Conservation (phyloP, 2,329 filamentous ascomycete genomes). For the Fusarium algeriense region DNA sequence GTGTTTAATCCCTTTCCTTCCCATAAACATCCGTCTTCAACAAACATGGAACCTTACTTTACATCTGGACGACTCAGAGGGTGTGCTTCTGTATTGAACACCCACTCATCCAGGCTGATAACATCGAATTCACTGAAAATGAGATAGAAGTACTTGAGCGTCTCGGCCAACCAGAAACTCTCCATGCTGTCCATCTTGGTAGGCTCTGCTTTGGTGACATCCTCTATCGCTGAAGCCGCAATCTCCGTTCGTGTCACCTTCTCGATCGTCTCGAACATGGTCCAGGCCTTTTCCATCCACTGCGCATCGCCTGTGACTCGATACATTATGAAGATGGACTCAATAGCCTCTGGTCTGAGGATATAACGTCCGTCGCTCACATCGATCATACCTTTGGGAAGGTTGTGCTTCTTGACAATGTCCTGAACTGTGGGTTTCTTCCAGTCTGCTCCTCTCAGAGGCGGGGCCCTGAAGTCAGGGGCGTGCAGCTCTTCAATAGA, state of each 20-base stretch:
- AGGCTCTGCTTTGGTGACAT: conserved; percentile 62
- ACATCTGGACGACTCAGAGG: conserved; percentile 54
- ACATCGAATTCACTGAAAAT: conserved; percentile 70
- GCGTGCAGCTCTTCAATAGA: conserved; percentile 44
- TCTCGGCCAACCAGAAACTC: conserved; percentile 80
- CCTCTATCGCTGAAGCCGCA: conserved; percentile 74
- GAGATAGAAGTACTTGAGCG: conserved; percentile 75
- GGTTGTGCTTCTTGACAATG: conserved; percentile 42
- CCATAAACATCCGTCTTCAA: not conserved
- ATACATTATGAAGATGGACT: conserved; percentile 84
- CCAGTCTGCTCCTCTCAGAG: conserved; percentile 40
- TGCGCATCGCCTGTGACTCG: conserved; percentile 75
- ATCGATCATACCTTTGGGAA: conserved; percentile 67
- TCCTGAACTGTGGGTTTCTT: conserved; percentile 44
- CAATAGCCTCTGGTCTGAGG: conserved; percentile 80
- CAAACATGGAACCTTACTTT: conserved; percentile 18
- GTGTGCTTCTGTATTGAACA: conserved; percentile 70
- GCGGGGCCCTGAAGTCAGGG: conserved; percentile 42
- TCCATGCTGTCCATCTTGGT: conserved; percentile 73
- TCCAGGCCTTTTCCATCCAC: conserved; percentile 78
- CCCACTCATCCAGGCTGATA: conserved; percentile 72
- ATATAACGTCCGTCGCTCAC: conserved; percentile 71
- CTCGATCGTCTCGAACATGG: conserved; percentile 76
- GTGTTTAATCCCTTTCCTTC: conserved; percentile 4
- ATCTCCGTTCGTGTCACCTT: conserved; percentile 70